Percentiles rank a stretch among this genome's conserved stretches.
Evolutionary conservation across 2,329 filamentous ascomycete genomes (phyloP).

Genomic region (Ceratocystiopsis sp.): DNA sequence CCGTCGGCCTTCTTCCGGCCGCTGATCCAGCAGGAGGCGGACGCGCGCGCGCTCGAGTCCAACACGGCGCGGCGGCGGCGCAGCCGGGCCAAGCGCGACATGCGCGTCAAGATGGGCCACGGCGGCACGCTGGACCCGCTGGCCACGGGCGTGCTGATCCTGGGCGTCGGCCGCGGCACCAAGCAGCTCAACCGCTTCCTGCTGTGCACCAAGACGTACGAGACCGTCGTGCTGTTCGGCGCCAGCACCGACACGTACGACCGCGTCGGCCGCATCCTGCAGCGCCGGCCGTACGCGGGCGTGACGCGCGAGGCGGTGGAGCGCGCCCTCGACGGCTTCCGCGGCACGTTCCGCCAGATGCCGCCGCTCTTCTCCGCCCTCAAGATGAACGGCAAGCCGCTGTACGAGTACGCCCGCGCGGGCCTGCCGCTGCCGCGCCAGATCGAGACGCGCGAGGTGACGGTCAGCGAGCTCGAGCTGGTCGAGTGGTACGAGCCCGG

Average conservation of each 20-base stretch:
- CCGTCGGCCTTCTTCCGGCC: constrained; percentile 64
- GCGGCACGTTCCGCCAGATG: constrained; percentile 72
- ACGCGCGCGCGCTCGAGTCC: constrained; percentile 35
- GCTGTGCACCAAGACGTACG: constrained; percentile 83
- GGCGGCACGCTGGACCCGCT: constrained; percentile 90
- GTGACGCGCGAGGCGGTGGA: constrained; percentile 67
- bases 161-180: constrained; percentile 75
- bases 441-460: constrained; percentile 65
- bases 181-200: constrained; percentile 68
- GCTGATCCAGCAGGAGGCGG: constrained; percentile 42
- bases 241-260: constrained; percentile 90
- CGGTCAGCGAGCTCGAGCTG: constrained; percentile 61
- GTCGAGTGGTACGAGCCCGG: constrained; percentile 75
- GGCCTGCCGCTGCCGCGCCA: constrained; percentile 74
- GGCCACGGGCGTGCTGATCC: constrained; percentile 80
- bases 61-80: constrained; percentile 42
- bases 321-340: constrained; percentile 55
- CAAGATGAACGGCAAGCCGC: constrained; percentile 80
- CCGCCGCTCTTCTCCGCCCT: constrained; percentile 87
- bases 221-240: constrained; percentile 77
- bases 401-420: constrained; percentile 91
- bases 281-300: constrained; percentile 58
- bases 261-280: constrained; percentile 64
- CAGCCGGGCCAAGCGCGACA: constrained; percentile 34
- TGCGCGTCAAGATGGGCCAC: constrained; percentile 85